Conservation (phyloP, 805 yeast species). For the Spathaspora arborariae region DNA sequence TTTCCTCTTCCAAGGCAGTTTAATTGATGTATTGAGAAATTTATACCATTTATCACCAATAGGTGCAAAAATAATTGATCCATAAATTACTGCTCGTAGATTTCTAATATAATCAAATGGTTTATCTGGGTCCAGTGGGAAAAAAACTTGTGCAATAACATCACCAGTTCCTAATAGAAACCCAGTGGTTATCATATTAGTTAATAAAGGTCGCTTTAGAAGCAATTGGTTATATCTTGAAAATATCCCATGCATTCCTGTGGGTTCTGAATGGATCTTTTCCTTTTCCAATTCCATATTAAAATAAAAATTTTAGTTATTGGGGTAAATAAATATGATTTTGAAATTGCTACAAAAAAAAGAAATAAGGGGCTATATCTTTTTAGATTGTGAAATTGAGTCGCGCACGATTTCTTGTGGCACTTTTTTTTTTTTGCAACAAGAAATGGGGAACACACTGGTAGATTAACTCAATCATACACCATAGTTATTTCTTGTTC, state of each 20-base stretch:
- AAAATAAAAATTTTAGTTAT: not conserved
- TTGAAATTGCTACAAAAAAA: not conserved
- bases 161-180: slow-evolving; percentile 73
- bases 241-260: slow-evolving; percentile 2
- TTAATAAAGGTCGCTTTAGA: slow-evolving; percentile 35
- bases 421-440: not conserved
- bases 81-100: slow-evolving; percentile 62
- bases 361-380: not conserved
- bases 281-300: not conserved
- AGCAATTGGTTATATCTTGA: slow-evolving; percentile 20
- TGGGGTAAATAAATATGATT: not conserved
- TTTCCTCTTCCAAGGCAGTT: slow-evolving; percentile 25
- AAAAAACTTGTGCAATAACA: slow-evolving; percentile 58
- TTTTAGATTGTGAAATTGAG: not conserved
- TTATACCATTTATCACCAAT: slow-evolving; percentile 71
- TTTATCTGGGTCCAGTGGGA: slow-evolving; percentile 23
- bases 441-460: not conserved
- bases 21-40: slow-evolving; percentile 37
- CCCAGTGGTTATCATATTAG: slow-evolving; percentile 50
- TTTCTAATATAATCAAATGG: slow-evolving; percentile 55
- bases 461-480: slow-evolving; percentile 16
- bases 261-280: not conserved
- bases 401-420: not conserved
- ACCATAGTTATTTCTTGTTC: slow-evolving; percentile 33
- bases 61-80: slow-evolving; percentile 72